phyloP scores from a whole-genome alignment of 306 rosid genomes.

The Malus sylvestris region DNA sequence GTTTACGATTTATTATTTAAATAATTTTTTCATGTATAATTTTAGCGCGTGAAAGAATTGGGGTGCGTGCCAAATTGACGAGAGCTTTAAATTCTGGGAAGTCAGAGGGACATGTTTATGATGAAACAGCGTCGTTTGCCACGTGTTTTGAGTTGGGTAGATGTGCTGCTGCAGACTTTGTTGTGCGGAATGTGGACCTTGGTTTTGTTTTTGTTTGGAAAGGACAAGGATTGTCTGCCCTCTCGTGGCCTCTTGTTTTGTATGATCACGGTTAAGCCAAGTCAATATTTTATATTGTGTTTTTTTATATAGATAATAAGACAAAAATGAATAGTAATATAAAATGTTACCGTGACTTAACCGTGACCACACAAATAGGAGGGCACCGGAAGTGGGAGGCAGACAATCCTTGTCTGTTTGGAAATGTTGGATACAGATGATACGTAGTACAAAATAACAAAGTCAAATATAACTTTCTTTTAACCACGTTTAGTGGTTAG shows the following conservation, averaged over 20 bases:
- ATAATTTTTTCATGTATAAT: background rate
- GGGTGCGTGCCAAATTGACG: background rate
- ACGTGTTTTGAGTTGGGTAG: background rate
- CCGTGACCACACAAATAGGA: no score
- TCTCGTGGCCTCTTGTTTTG: no score
- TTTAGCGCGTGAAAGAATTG: background rate
- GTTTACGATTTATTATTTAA: no score
- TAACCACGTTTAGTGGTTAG: no score
- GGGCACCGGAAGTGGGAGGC: no score
- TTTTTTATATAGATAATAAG: no score
- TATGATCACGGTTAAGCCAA: no score
- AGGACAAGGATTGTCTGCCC: no score
- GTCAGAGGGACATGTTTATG: background rate
- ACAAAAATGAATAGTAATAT: no score
- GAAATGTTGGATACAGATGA: background rate
- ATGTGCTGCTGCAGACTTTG: background rate
- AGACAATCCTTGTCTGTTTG: no score
- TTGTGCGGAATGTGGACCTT: background rate
- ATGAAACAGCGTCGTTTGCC: background rate
- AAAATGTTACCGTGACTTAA: no score
- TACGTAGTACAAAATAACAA: background rate
- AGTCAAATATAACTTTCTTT: background rate
- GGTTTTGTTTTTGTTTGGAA: background rate
- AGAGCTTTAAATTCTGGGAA: background rate
- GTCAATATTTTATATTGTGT: no score